Evolutionary conservation across 257 asterid species (phyloP).

Genomic region (Scutellaria baicalensis): DNA sequence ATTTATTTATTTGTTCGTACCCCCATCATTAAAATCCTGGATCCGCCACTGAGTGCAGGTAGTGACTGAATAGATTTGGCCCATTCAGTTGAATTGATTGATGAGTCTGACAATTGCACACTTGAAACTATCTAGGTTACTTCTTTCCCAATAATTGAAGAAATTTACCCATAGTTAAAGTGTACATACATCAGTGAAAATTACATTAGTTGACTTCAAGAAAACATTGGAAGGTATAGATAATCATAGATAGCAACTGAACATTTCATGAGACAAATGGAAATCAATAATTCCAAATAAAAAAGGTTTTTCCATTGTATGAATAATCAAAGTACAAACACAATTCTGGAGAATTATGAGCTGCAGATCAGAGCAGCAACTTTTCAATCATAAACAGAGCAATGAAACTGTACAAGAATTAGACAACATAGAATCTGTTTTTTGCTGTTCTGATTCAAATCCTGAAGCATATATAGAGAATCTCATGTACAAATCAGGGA

Average conservation of each 20-base stretch:
- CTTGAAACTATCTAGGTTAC: no score
- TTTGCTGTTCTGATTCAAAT: constrained; percentile 9
- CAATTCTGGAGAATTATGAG: neutral
- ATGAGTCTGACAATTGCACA: neutral
- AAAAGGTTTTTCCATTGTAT: constrained; percentile 1
- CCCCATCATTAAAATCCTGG: no score
- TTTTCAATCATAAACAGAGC: constrained; percentile 8
- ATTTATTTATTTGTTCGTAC: no score
- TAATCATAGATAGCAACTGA: no score
- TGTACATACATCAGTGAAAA: no score
- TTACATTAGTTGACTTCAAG: no score
- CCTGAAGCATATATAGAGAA: neutral
- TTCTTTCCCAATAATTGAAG: no score
- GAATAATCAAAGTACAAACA: constrained; percentile 9
- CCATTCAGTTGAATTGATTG: neutral
- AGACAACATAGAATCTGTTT: constrained; percentile 12
- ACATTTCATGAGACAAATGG: neutral
- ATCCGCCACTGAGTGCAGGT: no score
- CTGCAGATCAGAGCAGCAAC: constrained; percentile 11
- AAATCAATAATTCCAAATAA: neutral
- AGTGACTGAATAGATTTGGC: neutral
- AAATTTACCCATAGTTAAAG: no score
- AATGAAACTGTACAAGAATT: constrained; percentile 29
- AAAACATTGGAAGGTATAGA: no score
- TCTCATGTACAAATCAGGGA: constrained; percentile 24